phyloP scores from a whole-genome alignment of 495 filamentous ascomycete genomes.

The Xylaria scruposa region DNA sequence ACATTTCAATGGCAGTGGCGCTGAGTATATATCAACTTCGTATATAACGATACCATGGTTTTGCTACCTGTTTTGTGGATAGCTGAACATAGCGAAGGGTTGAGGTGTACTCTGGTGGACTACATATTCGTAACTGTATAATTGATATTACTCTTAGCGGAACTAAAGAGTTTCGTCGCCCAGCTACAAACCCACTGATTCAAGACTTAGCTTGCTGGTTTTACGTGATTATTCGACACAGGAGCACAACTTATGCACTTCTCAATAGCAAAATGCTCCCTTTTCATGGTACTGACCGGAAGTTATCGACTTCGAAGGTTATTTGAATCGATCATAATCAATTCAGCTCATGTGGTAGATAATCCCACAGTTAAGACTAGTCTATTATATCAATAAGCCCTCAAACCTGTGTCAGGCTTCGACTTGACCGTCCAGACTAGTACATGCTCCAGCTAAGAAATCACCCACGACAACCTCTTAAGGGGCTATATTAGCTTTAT shows the following conservation, averaged over 20 bases:
- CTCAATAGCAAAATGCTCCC: neutral
- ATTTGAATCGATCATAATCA: too few relatives aligned
- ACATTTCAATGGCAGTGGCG: slow-evolving; percentile 28
- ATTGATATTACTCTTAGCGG: slow-evolving; percentile 34
- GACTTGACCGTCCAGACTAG: neutral
- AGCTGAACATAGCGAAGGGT: slow-evolving; percentile 28
- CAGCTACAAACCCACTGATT: slow-evolving; percentile 1
- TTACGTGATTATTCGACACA: slow-evolving; percentile 9
- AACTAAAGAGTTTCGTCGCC: slow-evolving; percentile 7
- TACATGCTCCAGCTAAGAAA: neutral
- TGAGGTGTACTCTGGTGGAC: slow-evolving; percentile 25
- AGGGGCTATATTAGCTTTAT: neutral
- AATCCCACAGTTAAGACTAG: too few relatives aligned
- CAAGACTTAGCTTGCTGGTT: neutral
- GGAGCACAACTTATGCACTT: neutral
- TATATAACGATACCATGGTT: slow-evolving; percentile 42
- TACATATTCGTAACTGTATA: slow-evolving; percentile 46
- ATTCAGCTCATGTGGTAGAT: neutral
- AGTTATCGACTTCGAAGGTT: neutral
- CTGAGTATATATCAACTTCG: slow-evolving; percentile 37
- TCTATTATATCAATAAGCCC: neutral
- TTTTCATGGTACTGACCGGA: neutral
- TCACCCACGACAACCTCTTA: neutral
- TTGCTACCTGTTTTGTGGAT: slow-evolving; percentile 24
- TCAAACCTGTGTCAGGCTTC: neutral